phyloP scores from a whole-genome alignment of 257 asterid genomes.

The Solanum sitiens region DNA sequence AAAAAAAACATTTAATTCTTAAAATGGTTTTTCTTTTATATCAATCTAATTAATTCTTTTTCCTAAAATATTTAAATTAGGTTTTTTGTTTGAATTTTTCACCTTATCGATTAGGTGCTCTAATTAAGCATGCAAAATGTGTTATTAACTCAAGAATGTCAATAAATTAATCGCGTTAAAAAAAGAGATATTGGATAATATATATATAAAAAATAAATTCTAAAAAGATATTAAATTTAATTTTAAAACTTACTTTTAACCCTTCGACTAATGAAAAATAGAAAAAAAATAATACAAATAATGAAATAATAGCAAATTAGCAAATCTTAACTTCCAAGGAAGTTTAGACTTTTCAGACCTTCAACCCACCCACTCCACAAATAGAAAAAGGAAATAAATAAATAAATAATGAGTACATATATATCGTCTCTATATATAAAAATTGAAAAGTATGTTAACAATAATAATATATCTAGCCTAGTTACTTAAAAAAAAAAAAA shows the following conservation, averaged over 20 bases:
- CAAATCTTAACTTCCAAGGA: background rate
- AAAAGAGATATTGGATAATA: background rate
- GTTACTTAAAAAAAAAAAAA: too few relatives aligned
- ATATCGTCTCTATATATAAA: background rate
- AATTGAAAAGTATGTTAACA: background rate
- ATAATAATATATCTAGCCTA: too few relatives aligned
- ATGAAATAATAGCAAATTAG: background rate
- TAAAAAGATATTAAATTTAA: background rate
- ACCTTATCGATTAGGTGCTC: background rate
- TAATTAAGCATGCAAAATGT: background rate
- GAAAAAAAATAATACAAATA: background rate
- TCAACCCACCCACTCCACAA: background rate
- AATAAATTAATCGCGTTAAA: background rate
- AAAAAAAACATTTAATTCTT: background rate
- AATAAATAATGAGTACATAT: background rate
- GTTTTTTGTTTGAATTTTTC: too few relatives aligned
- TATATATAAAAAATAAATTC: background rate
- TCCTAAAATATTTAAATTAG: too few relatives aligned
- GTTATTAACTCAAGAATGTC: background rate
- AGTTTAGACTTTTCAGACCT: background rate
- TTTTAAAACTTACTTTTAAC: background rate
- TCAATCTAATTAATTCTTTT: background rate
- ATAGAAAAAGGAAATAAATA: background rate
- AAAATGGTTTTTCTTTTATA: background rate
- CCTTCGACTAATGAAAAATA: background rate